Percentiles rank a stretch among this genome's conserved stretches.
Conservation (phyloP, 768 basidiomycete species). For the Inosperma sp. region DNA sequence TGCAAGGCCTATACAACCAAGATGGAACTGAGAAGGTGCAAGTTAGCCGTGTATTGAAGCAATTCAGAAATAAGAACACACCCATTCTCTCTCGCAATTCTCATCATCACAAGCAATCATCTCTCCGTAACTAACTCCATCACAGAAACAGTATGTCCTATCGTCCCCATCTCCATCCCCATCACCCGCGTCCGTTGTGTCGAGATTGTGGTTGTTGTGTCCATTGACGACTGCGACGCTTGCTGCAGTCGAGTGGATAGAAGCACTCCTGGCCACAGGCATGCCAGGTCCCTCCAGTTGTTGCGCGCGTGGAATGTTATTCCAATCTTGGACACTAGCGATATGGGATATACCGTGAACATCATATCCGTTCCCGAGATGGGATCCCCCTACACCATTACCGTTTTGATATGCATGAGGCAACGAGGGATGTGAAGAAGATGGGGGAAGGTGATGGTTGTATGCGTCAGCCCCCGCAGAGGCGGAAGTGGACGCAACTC, state of each 20-base stretch:
- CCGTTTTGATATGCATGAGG: slow-evolving; percentile 39
- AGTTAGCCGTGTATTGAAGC: slow-evolving; percentile 7
- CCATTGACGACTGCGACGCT: slow-evolving; percentile 32
- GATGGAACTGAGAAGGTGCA: slow-evolving; percentile 59
- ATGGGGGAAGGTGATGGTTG: slow-evolving; percentile 43
- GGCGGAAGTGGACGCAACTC: slow-evolving; percentile 26
- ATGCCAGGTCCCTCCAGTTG: slow-evolving; percentile 76
- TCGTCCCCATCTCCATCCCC: slow-evolving; percentile 58
- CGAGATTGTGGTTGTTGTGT: slow-evolving; percentile 33
- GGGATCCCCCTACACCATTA: slow-evolving; percentile 27
- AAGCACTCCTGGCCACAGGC: slow-evolving; percentile 54
- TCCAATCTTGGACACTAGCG: slow-evolving; percentile 45
- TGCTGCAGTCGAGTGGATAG: slow-evolving; percentile 30
- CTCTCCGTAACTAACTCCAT: slow-evolving; percentile 81
- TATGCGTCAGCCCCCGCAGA: background rate
- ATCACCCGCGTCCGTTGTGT: slow-evolving; percentile 41
- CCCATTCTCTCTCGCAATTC: slow-evolving; percentile 86
- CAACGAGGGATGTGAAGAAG: slow-evolving; percentile 54
- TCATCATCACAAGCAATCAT: slow-evolving; percentile 93
- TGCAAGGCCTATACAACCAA: slow-evolving; percentile 65
- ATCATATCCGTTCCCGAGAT: slow-evolving; percentile 40
- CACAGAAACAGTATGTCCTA: slow-evolving; percentile 80
- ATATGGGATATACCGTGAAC: slow-evolving; percentile 32
- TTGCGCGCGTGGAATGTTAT: slow-evolving; percentile 41
- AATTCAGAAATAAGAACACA: slow-evolving; percentile 46